Base-by-base conservation (phyloP, 2,329 filamentous ascomycete species). In the Seiridium cupressi region DNA sequence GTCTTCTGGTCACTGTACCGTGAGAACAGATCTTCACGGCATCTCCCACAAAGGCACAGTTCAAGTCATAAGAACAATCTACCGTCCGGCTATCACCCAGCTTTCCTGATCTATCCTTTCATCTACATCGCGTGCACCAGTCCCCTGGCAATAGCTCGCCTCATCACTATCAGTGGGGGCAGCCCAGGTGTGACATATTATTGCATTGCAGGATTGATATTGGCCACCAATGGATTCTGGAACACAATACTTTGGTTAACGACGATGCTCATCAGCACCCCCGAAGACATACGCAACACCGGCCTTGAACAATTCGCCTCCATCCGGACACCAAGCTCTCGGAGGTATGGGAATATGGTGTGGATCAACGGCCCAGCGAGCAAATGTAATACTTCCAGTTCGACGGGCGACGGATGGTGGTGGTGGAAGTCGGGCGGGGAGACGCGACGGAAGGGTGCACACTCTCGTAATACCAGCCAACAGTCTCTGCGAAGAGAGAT, bases 161-260 rank as follows among this genome's bases (percentile, higher is more conserved):
- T 64, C 3, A 51, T 56, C 9, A 54, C 59, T 26, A 62, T 61
- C 9, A 8, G 51, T 9, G 59, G 57, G 10, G 40, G 49, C 4
- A 58, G 44, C 40, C 51, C 60, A 3, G 51, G 46, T n/a, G 54
- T 47, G 4, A 51, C 26, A 0, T 63, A 40, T 57, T 65, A 65
- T 42, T 61, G 58, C 5, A 53, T 61, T 3, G 61, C 63, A 4
- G 64, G 63, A 3, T 36, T 57, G 1, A 53, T 63, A 9, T 51
- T 66, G 13, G 60, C 63, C 1, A 55, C 53, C 9, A 63, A 66
- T 34, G 64, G 64, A 5, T 59, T 63, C 3, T 60, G 58, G 31
- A 66, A 66, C 57, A 60, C 63, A 5, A 51, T 62, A 6, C 61
- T 66, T 38, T 66, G 64, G 64, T 58, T 51, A 18, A 62, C 63